Base-by-base conservation (phyloP, 768 basidiomycete species). In the Amanita molliuscula region DNA sequence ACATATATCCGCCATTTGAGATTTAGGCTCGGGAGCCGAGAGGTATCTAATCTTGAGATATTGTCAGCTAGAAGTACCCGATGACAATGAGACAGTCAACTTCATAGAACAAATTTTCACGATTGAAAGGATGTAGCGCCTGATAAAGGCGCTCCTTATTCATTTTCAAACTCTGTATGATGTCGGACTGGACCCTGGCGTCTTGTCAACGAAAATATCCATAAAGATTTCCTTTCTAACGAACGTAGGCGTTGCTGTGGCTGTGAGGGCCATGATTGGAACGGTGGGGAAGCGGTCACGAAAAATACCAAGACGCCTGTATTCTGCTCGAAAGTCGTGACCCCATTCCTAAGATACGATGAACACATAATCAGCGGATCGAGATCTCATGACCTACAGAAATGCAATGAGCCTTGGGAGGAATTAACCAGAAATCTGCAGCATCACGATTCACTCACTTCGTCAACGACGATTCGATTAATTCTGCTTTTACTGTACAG, bases 221-320 rank as follows among this genome's bases (percentile, higher is more conserved):
- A 16, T 18, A 7, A 13, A 21, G 1, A 41, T 11, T 37, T 11
- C 20, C 1, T 23, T 15, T 43, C 18, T 18, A 10, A 62, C 76
- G 23, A 62, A 88, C 86, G 65, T 63, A 37, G 78, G 63, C 5
- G 89, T 92, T 2, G 89, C 88, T 11, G 85, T 88, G 1, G 89
- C 88, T 1, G 88, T 92, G 34, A 92, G 64, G 3, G 89, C 89
- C 86, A 90, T 92, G 56, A 93, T 82, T 0, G 90, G 89, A 3
- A 91, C 76, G 50, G 73, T 68, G 1, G 75, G 74, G 58, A 82
- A 90, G 25, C 69, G 71, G 33, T 76, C 69, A 1, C 89, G 77
- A 61, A 93, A 86, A 34, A 67, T 61, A 4, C 88, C 89, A 20
- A 93, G 71, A 21, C 69, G 74, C 38, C 88, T 69, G 58, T 90